Evolutionary conservation across 495 filamentous ascomycete genomes (phyloP), one percentile per base, ranked within the genome.

Genomic region (Lepidopterella palustris): DNA sequence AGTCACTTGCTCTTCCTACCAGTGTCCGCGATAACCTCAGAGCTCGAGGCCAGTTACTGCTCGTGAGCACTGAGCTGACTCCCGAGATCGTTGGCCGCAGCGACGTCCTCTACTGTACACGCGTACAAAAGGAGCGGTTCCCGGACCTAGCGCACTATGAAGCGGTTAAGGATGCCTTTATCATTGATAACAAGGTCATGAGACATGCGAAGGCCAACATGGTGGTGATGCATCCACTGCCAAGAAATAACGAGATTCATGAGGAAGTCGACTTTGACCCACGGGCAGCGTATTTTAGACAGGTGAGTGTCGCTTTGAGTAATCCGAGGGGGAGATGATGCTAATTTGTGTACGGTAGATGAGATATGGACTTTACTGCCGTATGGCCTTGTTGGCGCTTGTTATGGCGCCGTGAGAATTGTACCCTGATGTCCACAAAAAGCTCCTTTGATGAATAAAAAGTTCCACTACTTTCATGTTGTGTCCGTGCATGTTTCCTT

Each of bases 211-310:
- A 97, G 84, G 76, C 76, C 68, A 87, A 86, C 66, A 96, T 93
- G 84, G 77, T 95, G 40, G 87, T 98, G 60, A 83, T 98, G 85
- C 93, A 98, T 79, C 93, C 93, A 59, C 78, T 98, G 71, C 93
- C 95, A 51, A 80, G 93, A 58, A 97, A 96, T 63, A 82, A 83
- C 54, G 93, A 98, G 81, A 86, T 98, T 63, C 80, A 84, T 10
- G 90, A 95, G 77, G 93, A 98, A 77, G 89, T 98, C 24, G 93
- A 98, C 73, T 95, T 92, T 77, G 93, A 98, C 78, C 89, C 92
- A 73, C 79, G 93, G 69, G 92, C 93, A 31, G 93, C 95, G 57
- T 98, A 98, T 79, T 97, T 97, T 75, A 85, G 93, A 88, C 93
- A 98, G 87, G 93, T 96, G 77, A 79, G 87, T 82, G 10, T 48